These are phyloP conservation scores for Lipomyces japonicus DNA, from an alignment of 805 yeast genomes.

Conservation along the genomic window DNA sequence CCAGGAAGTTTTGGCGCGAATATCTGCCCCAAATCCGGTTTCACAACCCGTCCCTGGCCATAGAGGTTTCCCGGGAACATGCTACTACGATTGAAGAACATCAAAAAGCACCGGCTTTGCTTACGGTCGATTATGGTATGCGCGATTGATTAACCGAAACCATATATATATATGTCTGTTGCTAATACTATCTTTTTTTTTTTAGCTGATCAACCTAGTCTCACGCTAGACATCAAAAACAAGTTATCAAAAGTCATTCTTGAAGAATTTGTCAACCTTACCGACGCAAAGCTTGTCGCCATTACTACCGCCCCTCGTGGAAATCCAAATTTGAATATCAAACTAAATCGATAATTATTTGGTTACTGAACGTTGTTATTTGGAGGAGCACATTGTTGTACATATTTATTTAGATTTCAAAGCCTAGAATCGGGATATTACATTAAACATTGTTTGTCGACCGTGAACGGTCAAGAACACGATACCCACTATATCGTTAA, in stretches of 20 bases:
- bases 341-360: constrained; percentile 3
- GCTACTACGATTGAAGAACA: constrained; percentile 40
- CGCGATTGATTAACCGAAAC: neutral
- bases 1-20: constrained; percentile 61
- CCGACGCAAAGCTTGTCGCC: constrained; percentile 6
- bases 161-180: neutral
- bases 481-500: constrained; percentile 47
- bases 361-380: neutral
- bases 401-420: neutral
- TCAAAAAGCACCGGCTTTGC: constrained; percentile 35
- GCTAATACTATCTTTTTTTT: neutral
- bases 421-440: neutral
- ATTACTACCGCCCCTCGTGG: constrained; percentile 7
- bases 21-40: constrained; percentile 74
- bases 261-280: constrained; percentile 46
- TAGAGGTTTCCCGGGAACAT: constrained; percentile 46
- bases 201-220: constrained; percentile 6
- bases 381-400: neutral
- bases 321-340: constrained; percentile 1
- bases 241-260: constrained; percentile 53
- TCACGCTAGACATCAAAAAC: constrained; percentile 51
- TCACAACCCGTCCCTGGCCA: constrained; percentile 70
- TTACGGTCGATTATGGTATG: constrained; percentile 30
- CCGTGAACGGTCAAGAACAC: neutral
- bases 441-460: neutral